A percentile compares a stretch with the other conserved stretches of the same genome.
Conservation (phyloP, 2,329 filamentous ascomycete species). For the Alternaria triticina region DNA sequence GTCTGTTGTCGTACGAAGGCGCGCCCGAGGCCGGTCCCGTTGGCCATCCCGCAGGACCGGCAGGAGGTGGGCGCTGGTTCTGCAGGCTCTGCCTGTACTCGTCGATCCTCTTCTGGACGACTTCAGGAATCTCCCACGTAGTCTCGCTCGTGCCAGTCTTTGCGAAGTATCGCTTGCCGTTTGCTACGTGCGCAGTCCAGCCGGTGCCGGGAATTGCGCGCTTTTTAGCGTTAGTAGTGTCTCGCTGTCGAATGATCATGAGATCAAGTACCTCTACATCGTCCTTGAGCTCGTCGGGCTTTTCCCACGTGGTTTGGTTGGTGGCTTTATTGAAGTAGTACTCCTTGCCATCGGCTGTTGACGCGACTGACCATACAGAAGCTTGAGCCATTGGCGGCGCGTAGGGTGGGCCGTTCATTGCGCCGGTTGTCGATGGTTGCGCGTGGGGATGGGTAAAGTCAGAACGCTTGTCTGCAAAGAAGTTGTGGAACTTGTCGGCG, state of each 20-base stretch:
- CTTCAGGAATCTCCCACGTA: constrained; percentile 92
- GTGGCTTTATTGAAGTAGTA: constrained; percentile 93
- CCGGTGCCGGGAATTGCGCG: constrained; percentile 80
- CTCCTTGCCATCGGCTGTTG: constrained; percentile 77
- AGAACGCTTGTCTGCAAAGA: constrained; percentile 2
- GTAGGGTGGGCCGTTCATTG: constrained; percentile 63
- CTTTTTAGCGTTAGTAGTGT: constrained; percentile 54
- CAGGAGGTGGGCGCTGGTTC: constrained; percentile 50
- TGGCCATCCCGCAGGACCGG: constrained; percentile 61
- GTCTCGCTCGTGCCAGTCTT: constrained; percentile 91
- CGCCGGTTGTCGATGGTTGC: constrained; percentile 7
- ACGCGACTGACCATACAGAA: constrained; percentile 77
- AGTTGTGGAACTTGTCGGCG: constrained; percentile 3
- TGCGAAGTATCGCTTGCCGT: constrained; percentile 91
- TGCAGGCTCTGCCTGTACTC: constrained; percentile 64
- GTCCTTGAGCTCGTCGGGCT: constrained; percentile 88
- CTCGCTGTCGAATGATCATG: neutral
- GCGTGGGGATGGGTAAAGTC: constrained; percentile 3
- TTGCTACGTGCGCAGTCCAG: constrained; percentile 85
- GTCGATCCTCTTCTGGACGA: constrained; percentile 73
- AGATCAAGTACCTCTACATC: constrained; percentile 70
- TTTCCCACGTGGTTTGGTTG: constrained; percentile 91
- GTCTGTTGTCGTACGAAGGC: constrained; percentile 50
- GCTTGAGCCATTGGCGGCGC: constrained; percentile 54
- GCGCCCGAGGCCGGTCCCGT: constrained; percentile 57